Evolutionary conservation across 106 monocot genomes (phyloP).

Genomic region (Allium cepa): DNA sequence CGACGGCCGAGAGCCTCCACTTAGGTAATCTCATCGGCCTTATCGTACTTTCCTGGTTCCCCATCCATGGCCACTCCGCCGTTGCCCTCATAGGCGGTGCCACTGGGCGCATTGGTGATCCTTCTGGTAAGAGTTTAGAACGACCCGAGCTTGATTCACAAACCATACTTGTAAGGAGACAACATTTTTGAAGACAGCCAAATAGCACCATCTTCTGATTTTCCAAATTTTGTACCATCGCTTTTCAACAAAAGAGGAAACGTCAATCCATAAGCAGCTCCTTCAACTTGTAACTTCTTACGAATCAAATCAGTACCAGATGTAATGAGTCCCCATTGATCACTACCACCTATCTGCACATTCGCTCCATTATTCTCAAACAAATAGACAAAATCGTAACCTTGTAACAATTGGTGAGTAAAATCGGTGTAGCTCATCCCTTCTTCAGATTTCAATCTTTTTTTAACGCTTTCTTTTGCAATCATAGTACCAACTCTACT

Average conservation of each 20-base stretch:
- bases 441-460: slow-evolving; percentile 68
- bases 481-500: slow-evolving; percentile 86
- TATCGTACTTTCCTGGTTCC: slow-evolving; percentile 87
- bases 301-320: slow-evolving; percentile 89
- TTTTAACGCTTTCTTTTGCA: slow-evolving; percentile 94
- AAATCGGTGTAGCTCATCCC: slow-evolving; percentile 95
- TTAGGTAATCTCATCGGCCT: slow-evolving; percentile 80
- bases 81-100: slow-evolving; percentile 81
- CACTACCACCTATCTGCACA: slow-evolving; percentile 95
- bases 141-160: slow-evolving; percentile 63
- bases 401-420: slow-evolving; percentile 93
- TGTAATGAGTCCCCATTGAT: slow-evolving; percentile 96
- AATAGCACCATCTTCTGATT: slow-evolving; percentile 75
- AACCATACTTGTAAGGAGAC: slow-evolving; percentile 78
- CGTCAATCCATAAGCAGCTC: slow-evolving; percentile 69
- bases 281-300: slow-evolving; percentile 76
- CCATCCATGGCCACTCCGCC: slow-evolving; percentile 53
- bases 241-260: slow-evolving; percentile 90
- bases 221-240: slow-evolving; percentile 93
- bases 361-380: slow-evolving; percentile 81
- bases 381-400: slow-evolving; percentile 80
- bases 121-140: slow-evolving; percentile 80
- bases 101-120: slow-evolving; percentile 85
- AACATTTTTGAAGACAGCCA: slow-evolving; percentile 69
- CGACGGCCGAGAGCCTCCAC: slow-evolving; percentile 93